Base-by-base conservation (phyloP, 1,139 yeast species). In the Meyerozyma smithsonii region DNA sequence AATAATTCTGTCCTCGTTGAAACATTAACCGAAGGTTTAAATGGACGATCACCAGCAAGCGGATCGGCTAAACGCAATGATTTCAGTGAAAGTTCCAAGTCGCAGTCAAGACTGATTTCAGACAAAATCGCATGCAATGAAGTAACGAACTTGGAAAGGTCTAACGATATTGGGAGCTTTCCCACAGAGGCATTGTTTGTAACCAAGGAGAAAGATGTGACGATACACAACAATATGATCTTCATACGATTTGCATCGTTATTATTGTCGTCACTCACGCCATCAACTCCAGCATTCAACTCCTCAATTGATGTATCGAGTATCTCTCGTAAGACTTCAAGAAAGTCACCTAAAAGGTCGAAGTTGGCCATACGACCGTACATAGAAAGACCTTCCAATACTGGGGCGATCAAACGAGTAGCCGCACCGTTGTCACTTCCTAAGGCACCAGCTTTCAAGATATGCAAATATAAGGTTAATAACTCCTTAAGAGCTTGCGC, bases 351-450 rank as follows among this genome's bases (percentile, higher is more conserved):
- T 50, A 92, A 74, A 40, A 92, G 69, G 49, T 92, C 97, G 40
- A 92, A 79, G 56, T 92, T 92, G 28, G 95, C 90, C 81, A 90
- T 82, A 55, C 84, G 92, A 3, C 97, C 96, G 57, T 84, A 89
- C 56, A 79, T 80, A 2, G 97, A 86, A 42, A 92, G 66, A 5
- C 97, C 97, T 66, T 92, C 97, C 39, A 92, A 69, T 0, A 92
- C 95, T 0, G 92, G 74, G 7, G 95, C 96, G 72, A 88, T 81
- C 41, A 92, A 68, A 14, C 49, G 49, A 17, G 53, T 51, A n/a
- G 77, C 75, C n/a, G 43, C 41, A 3, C 49, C 36, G 20, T 38
- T 36, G 4, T 50, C 54, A 6, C 48, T 39, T 1, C 56, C 45
- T 17, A 55, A 55, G 2, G 67, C 53, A 3, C 73, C 72, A 6